phyloP scores from a whole-genome alignment of 306 rosid species.

The Lupinus albus region DNA sequence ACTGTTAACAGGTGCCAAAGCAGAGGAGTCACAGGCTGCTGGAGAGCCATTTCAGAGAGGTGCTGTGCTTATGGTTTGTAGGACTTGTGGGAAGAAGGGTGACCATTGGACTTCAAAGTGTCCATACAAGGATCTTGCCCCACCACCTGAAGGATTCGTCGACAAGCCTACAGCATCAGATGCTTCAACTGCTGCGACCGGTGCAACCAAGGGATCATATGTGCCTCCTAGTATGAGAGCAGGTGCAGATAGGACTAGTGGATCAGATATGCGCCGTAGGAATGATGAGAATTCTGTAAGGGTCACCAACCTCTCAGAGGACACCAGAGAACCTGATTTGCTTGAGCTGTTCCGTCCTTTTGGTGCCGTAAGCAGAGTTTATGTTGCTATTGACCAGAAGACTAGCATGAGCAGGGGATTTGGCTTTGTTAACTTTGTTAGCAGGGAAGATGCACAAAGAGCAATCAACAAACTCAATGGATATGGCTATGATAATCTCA shows the following conservation, averaged over 20 bases:
- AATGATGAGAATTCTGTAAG: conserved; percentile 95
- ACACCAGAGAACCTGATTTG: conserved; percentile 91
- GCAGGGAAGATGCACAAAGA: conserved; percentile 91
- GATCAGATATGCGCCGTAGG: conserved; percentile 87
- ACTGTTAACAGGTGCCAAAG: conserved; percentile 63
- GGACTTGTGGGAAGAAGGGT: conserved; percentile 94
- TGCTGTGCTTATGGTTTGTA: conserved; percentile 90
- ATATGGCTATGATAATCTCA: conserved; percentile 80
- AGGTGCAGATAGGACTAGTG: conserved; percentile 65
- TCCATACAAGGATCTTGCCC: conserved; percentile 89
- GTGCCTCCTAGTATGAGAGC: conserved; percentile 86
- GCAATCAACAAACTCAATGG: conserved; percentile 93
- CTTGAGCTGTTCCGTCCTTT: conserved; percentile 92
- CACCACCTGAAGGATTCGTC: conserved; percentile 52
- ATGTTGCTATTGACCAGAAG: conserved; percentile 89
- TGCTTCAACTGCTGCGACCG: conserved; percentile 46
- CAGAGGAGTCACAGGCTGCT: conserved; percentile 69
- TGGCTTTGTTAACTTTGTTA: conserved; percentile 93
- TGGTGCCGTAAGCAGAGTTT: conserved; percentile 85
- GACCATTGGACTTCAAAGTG: conserved; percentile 98
- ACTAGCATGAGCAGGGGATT: conserved; percentile 89
- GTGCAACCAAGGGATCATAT: conserved; percentile 62
- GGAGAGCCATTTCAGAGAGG: conserved; percentile 68
- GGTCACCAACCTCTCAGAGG: conserved; percentile 95
- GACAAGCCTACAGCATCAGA: conserved; percentile 69